These are phyloP conservation scores for Metschnikowia kunwiensis DNA, from an alignment of 805 yeast species.

Conservation along the genomic window DNA sequence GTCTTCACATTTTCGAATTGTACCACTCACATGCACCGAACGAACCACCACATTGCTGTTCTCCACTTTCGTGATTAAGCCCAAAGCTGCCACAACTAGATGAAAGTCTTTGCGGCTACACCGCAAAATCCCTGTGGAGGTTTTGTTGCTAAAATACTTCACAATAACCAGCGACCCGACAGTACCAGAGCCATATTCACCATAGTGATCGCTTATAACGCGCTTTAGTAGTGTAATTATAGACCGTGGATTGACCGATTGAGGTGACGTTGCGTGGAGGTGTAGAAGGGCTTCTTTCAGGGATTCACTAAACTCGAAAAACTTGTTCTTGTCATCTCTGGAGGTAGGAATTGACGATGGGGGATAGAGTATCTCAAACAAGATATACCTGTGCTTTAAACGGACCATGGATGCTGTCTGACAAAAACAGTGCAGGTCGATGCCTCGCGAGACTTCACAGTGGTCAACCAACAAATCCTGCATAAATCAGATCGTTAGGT, in stretches of 20 bases:
- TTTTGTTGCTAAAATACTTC: constrained; percentile 76
- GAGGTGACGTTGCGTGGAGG: constrained; percentile 51
- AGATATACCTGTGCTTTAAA: constrained; percentile 76
- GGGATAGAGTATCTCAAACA: constrained; percentile 78
- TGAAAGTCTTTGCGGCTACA: constrained; percentile 66
- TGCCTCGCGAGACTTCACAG: constrained; percentile 1
- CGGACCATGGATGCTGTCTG: constrained; percentile 65
- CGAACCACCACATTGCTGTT: constrained; percentile 52
- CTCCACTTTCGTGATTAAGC: constrained; percentile 50
- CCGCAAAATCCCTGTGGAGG: constrained; percentile 81
- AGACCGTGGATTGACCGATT: constrained; percentile 45
- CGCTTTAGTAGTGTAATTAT: constrained; percentile 54
- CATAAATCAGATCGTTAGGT: constrained; percentile 46
- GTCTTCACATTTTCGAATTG: constrained; percentile 79
- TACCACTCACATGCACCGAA: constrained; percentile 75
- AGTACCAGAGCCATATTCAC: constrained; percentile 73
- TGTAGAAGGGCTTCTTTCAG: constrained; percentile 40
- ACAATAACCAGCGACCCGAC: constrained; percentile 58
- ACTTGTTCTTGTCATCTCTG: constrained; percentile 16
- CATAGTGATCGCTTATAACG: constrained; percentile 62
- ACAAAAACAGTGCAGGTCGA: neutral
- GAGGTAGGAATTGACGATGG: constrained; percentile 23
- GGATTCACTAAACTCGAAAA: constrained; percentile 24
- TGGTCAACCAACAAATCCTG: constrained; percentile 1
- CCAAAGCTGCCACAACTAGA: constrained; percentile 63